Evolutionary conservation across 495 filamentous ascomycete species (phyloP), one percentile per base, ranked within the genome.

Genomic region (Talaromyces adpressus): DNA sequence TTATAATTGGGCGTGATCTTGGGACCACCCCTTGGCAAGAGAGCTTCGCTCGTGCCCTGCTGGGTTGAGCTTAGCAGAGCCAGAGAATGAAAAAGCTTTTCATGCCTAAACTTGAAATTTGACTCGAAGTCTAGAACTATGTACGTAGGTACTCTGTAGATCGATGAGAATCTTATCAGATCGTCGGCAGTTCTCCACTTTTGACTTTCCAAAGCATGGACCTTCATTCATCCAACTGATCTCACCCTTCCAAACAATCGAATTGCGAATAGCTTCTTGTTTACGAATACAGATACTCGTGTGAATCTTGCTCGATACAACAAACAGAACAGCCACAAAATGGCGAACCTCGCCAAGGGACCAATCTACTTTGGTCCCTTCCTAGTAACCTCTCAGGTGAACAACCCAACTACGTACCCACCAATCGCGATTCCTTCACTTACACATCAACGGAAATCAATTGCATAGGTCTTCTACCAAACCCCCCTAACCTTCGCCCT

Each of bases 401-500:
- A 23, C 59, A 41, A 18, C 41, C 56, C 29, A 36, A 45, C 29
- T 8, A 11, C 14, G 22, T n/a, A 5, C 29, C 11, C 22, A 1
- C 23, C 29, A 54, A 16, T 45, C n/a, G 3, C 36, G 3, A 39
- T 39, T 39, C 36, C 36, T 39, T 39, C 12, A 39, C 36, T 39
- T 39, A 39, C 36, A 39, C 14, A 14, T 16, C 47, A 20, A 34
- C 59, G 22, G 36, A 4, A n/a, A n/a, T 14, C 0, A 22, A 9
- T 7, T 16, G 16, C 1, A 47, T 54, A 85, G 89, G 89, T 96
- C 79, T 98, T 98, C 83, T 82, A 94, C 77, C 78, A 75, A 66
- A 96, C 93, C 11, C 79, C 88, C 12, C 81, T 87, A 68, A 87
- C 87, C 71, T 94, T 90, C 80, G 89, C 89, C 63, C 83, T 97